Base-by-base conservation (phyloP, 768 basidiomycete species). In the Pisolithus microcarpus region DNA sequence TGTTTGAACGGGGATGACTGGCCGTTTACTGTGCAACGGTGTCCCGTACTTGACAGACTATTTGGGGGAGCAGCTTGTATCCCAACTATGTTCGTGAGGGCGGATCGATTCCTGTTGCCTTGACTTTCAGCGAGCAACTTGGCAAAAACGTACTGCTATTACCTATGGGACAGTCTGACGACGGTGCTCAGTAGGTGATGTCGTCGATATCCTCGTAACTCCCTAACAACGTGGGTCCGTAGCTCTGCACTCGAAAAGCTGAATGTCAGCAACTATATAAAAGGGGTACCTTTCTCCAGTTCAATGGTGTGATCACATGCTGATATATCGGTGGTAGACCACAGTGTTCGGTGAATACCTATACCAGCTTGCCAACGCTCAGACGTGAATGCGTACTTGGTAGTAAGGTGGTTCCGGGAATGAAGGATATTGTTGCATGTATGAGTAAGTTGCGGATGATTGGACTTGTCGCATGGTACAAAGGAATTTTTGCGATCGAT, bases 171-270 rank as follows among this genome's bases (percentile, higher is more conserved):
- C 76, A 94, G 46, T 89, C 90, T 2, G 92, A 97, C 61, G 95
- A 98, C 56, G 95, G 94, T 58, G 89, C 91, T 38, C 91, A 92
- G 85, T 91, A 62, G 56, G 87, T 80, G 1, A 15, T 5, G 19
- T 23, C 26, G 36, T 28, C 30, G 7, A 21, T 38, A 24, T 42
- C 10, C 24, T 31, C 11, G 11, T 23, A 37, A 15, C 45, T 23
- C 43, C 34, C 36, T 46, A 38, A 31, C 34, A 26, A 4, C 38
- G 5, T 13, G 11, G 11, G 37, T 31, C 50, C 50, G 2, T 55
- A 90, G 89, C 69, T 91, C 88, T 47, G 92, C 88, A 10, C 94
- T 95, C 66, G 95, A 97, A 76, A 98, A 98, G 69, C 74, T 98
- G 47, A 93, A 98, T 69, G 73, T 73, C 48, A 82, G 81, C 44